Conservation (phyloP, 495 filamentous ascomycete species). For the Elaphomyces granulatus region DNA sequence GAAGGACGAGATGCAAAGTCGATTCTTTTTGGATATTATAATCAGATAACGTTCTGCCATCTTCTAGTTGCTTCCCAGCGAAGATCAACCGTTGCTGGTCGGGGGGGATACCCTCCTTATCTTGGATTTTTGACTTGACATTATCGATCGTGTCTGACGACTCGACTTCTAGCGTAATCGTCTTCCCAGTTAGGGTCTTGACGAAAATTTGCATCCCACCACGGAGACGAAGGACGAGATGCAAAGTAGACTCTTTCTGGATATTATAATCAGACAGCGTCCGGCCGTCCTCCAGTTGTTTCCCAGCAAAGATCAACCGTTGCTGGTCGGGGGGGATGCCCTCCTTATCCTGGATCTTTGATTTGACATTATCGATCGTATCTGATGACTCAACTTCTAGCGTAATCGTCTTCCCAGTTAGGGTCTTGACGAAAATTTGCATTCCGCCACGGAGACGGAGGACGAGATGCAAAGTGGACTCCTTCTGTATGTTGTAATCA, state of each 20-base stretch:
- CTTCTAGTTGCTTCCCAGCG: constrained; percentile 81
- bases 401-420: constrained; percentile 98
- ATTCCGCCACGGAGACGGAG: constrained; percentile 94
- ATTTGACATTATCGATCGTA: constrained; percentile 98
- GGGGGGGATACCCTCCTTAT: constrained; percentile 82
- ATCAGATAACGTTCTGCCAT: constrained; percentile 69
- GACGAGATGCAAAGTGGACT: constrained; percentile 60
- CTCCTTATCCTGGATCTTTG: constrained; percentile 99
- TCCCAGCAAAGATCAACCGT: constrained; percentile 95
- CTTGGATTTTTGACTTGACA: constrained; percentile 85
- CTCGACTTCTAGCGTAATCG: constrained; percentile 82
- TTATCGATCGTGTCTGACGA: constrained; percentile 86
- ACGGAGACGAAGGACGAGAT: constrained; percentile 91
- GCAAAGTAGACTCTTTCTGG: constrained; percentile 96
- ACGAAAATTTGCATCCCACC: constrained; percentile 97
- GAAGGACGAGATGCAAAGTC: constrained; percentile 75
- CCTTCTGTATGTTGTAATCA: constrained; percentile 65
- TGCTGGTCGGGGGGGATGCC: constrained; percentile 97
- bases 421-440: constrained; percentile 61
- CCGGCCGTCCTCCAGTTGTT: constrained; percentile 95
- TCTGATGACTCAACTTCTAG: constrained; percentile 97
- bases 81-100: constrained; percentile 87
- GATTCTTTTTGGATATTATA: constrained; percentile 95
- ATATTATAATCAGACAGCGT: constrained; percentile 98
- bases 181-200: constrained; percentile 88